Base-by-base conservation (phyloP, 805 yeast species). In the Saccharomycopsis selenospora region DNA sequence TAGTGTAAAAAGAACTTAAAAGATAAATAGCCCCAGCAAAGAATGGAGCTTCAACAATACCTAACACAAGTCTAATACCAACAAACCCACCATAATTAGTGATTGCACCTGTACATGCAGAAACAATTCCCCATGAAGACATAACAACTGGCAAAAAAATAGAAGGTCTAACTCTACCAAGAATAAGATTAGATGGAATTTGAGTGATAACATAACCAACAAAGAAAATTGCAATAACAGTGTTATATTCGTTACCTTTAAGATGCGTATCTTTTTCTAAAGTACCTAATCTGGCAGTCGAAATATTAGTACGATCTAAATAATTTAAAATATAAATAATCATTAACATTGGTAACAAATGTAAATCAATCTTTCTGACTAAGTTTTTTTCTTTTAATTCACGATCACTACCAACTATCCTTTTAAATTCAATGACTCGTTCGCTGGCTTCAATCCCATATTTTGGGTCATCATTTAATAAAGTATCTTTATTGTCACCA, bases 281-380 rank as follows among this genome's bases (percentile, higher is more conserved):
- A 1, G 74, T 73, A 46, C 75, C 78, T 24, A 74, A 59, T 54
- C 77, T 62, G 1, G 78, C 77, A 5, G 46, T 30, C 2, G 77
- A 76, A 54, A 73, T 72, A 54, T 72, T 73, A 56, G 72, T 73
- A 51, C 78, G 58, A 56, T 74, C 79, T 50, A 74, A 57, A 52
- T 72, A 74, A 55, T 76, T 76, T 52, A 77, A 66, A 51, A 76
- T 71, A 56, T 75, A 76, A 54, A 76, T 70, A 53, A 67, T 62
- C 49, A 74, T 70, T 27, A 75, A 55, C 72, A 71, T 68, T 17
- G 80, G 79, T 50, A 76, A 60, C 47, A 76, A 65, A 51, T 79
- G 61, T 6, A 70, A 25, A 55, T 79, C 83, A 38, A 75, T 61
- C 53, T 73, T 76, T 42, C 73, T 57, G 29, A 69, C 68, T 13